phyloP scores from a whole-genome alignment of 768 basidiomycete species.

The Lentinula detonsa region DNA sequence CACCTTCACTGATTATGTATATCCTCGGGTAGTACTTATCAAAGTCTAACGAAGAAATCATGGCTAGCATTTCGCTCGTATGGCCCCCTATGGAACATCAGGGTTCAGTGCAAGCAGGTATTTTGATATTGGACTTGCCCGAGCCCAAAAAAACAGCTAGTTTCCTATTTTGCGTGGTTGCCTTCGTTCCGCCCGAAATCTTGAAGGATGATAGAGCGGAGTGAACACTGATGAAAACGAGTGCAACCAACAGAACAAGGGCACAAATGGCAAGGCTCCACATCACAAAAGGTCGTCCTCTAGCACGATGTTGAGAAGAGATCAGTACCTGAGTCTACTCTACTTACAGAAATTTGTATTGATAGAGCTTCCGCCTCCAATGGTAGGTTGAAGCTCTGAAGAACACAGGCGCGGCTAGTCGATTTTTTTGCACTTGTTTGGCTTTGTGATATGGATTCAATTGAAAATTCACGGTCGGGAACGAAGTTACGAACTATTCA shows the following conservation, averaged over 20 bases:
- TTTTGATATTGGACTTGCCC: constrained; percentile 40
- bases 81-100: constrained; percentile 69
- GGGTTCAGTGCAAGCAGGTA: neutral
- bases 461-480: no score
- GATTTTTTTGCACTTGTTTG: no score
- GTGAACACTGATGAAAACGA: neutral
- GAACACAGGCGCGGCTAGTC: no score
- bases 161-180: constrained; percentile 8
- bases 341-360: no score
- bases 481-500: no score
- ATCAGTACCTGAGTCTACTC: no score
- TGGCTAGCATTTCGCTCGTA: constrained; percentile 77
- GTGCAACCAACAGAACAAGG: neutral
- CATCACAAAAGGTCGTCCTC: neutral
- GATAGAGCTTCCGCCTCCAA: no score
- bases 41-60: constrained; percentile 71
- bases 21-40: constrained; percentile 67
- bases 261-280: neutral
- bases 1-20: constrained; percentile 81
- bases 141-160: constrained; percentile 92
- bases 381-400: no score
- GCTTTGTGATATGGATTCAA: no score
- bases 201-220: neutral
- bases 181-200: neutral
- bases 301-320: neutral